Evolutionary conservation across 1,284 basidiomycete species (phyloP).

Genomic region (Ganoderma multipileum): DNA sequence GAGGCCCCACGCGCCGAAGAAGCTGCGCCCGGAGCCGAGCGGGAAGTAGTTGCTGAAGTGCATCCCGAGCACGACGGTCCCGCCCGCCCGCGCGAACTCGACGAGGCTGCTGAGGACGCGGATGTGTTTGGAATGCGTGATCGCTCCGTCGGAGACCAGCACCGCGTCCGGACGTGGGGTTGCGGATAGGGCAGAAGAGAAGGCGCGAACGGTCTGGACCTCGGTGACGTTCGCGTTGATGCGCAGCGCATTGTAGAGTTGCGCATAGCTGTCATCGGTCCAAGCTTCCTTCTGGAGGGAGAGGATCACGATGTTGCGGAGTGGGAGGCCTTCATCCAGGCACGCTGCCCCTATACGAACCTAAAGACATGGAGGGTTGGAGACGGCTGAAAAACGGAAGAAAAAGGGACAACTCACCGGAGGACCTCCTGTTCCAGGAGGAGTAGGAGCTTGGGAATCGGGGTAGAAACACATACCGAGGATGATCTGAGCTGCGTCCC

Average conservation of each 20-base stretch:
- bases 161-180: slow-evolving; percentile 22
- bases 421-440: neutral
- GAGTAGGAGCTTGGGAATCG: neutral
- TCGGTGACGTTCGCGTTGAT: slow-evolving; percentile 20
- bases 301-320: slow-evolving; percentile 24
- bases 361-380: neutral
- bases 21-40: neutral
- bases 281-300: slow-evolving; percentile 22
- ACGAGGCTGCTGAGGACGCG: neutral
- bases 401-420: neutral
- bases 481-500: slow-evolving; percentile 13
- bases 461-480: slow-evolving; percentile 25
- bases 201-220: slow-evolving; percentile 1
- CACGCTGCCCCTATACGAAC: neutral
- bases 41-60: slow-evolving; percentile 26
- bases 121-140: neutral
- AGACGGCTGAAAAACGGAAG: neutral
- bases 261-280: slow-evolving; percentile 16
- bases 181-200: slow-evolving; percentile 12
- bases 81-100: slow-evolving; percentile 18
- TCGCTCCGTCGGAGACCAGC: slow-evolving; percentile 24
- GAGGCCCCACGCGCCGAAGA: slow-evolving; percentile 26
- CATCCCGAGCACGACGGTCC: slow-evolving; percentile 26
- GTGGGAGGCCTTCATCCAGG: neutral
- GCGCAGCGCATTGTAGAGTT: slow-evolving; percentile 23